A percentile compares a stretch with the other conserved stretches of the same genome.
These are phyloP conservation scores for Phytophthora palmivora DNA, from an alignment of 352 stramenopile species.

Conservation along the genomic window DNA sequence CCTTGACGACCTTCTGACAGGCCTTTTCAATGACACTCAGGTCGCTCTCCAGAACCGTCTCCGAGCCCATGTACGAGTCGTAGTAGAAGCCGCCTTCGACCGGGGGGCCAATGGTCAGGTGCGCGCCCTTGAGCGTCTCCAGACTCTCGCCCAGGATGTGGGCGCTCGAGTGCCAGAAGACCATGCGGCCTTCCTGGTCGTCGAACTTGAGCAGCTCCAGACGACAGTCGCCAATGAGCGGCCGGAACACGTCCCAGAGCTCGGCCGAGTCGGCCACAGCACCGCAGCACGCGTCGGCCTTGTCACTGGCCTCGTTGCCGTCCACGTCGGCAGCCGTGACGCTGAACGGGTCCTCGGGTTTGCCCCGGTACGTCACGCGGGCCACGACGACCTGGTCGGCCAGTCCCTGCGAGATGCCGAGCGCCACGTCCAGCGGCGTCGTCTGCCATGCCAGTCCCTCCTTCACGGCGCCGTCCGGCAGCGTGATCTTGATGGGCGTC, in stretches of 20 bases:
- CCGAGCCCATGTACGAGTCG: conserved; percentile 98
- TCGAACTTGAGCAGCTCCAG: conserved; percentile 99
- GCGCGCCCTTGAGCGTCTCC: conserved; percentile 96
- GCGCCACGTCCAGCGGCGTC: conserved; percentile 97
- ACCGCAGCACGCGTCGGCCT: conserved; percentile 59
- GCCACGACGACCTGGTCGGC: conserved; percentile 94
- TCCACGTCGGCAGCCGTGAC: conserved; percentile 89
- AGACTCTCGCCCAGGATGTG: conserved; percentile 98
- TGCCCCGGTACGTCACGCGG: conserved; percentile 88
- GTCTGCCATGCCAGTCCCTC: conserved; percentile 94
- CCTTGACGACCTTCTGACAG: conserved; percentile 94
- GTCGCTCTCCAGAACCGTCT: conserved; percentile 77
- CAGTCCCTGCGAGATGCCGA: conserved; percentile 94
- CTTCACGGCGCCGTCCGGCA: conserved; percentile 96
- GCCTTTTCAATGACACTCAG: conserved; percentile 92
- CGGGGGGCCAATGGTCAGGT: conserved; percentile 97
- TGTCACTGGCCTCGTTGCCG: conserved; percentile 82
- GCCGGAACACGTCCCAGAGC: conserved; percentile 98
- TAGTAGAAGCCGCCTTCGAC: conserved; percentile 98
- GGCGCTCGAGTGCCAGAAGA: conserved; percentile 98
- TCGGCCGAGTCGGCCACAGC: conserved; percentile 67
- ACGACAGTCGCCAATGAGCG: conserved; percentile 96
- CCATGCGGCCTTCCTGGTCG: conserved; percentile 94
- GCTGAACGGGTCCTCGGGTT: conserved; percentile 76
- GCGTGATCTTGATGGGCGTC: conserved; percentile 95